Evolutionary conservation across 169 alveolate genomes (phyloP).

Genomic region (Eimeria praecox): DNA sequence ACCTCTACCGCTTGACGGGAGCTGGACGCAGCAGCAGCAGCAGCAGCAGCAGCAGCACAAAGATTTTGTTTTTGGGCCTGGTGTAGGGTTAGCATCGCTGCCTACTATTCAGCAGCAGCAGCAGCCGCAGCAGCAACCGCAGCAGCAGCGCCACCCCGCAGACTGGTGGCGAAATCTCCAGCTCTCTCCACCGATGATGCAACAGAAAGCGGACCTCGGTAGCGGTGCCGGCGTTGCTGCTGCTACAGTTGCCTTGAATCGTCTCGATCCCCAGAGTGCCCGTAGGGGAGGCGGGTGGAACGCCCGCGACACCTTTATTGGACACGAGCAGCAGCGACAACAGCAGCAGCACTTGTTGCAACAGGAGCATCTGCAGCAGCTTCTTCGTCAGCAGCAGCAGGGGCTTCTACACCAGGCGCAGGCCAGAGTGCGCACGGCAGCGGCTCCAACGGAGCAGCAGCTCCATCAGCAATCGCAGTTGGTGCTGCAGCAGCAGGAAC

Average conservation of each 20-base stretch:
- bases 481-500: slow-evolving; percentile 57
- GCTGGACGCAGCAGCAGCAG: slow-evolving; percentile 61
- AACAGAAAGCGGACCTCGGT: slow-evolving; percentile 4
- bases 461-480: slow-evolving; percentile 53
- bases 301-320: slow-evolving; percentile 18
- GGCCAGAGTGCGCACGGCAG: slow-evolving; percentile 62
- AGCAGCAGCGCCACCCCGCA: slow-evolving; percentile 43
- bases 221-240: slow-evolving; percentile 29
- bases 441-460: slow-evolving; percentile 55
- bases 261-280: slow-evolving; percentile 25
- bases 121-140: slow-evolving; percentile 18
- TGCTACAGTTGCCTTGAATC: slow-evolving; percentile 43
- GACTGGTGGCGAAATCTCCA: slow-evolving; percentile 41
- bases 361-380: slow-evolving; percentile 62
- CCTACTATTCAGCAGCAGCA: slow-evolving; percentile 30
- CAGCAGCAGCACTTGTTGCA: slow-evolving; percentile 59
- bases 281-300: slow-evolving; percentile 54
- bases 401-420: slow-evolving; percentile 31
- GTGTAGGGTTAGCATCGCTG: slow-evolving; percentile 50
- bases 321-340: slow-evolving; percentile 63
- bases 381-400: slow-evolving; percentile 58
- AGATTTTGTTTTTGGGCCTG: slow-evolving; percentile 52
- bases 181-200: slow-evolving; percentile 38
- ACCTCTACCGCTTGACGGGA: background rate
- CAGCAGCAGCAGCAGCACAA: slow-evolving; percentile 49